phyloP scores from a whole-genome alignment of 2,329 filamentous ascomycete species.

The Fusarium proliferatum region DNA sequence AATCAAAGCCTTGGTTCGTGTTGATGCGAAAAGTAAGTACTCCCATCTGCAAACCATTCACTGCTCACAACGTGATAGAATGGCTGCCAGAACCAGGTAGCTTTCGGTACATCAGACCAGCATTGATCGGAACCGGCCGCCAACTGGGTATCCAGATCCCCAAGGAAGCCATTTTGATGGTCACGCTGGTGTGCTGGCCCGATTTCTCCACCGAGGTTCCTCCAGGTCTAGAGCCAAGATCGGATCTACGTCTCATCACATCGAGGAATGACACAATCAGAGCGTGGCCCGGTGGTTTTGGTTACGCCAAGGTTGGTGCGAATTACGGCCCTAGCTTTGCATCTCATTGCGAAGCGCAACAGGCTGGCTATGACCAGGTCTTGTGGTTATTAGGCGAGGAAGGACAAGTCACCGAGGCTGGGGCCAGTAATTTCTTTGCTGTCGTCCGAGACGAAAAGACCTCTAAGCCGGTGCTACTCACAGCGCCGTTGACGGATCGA shows the following conservation, averaged over 20 bases:
- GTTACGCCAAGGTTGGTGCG: background rate
- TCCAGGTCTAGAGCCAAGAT: background rate
- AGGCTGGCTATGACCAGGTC: background rate
- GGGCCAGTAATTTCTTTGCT: background rate
- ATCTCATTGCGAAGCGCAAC: background rate
- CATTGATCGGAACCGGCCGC: background rate
- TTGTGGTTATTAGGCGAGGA: accelerated
- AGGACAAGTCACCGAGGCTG: background rate
- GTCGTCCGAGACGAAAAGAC: background rate
- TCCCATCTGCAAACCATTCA: too few relatives aligned
- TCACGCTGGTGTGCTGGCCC: background rate
- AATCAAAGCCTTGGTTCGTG: background rate
- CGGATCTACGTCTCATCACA: background rate
- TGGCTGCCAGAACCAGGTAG: background rate
- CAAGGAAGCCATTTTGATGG: background rate
- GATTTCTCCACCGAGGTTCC: background rate
- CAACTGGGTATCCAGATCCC: background rate
- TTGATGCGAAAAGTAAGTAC: background rate
- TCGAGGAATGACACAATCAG: background rate
- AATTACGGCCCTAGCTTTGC: background rate
- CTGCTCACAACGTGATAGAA: background rate
- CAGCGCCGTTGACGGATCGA: background rate
- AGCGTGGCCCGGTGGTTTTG: background rate
- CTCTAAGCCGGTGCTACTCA: accelerated
- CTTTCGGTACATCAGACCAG: background rate